A percentile compares a stretch with the other conserved stretches of the same genome.
Conservation (phyloP, 2,329 filamentous ascomycete species). For the Leptographium galeiforme region DNA sequence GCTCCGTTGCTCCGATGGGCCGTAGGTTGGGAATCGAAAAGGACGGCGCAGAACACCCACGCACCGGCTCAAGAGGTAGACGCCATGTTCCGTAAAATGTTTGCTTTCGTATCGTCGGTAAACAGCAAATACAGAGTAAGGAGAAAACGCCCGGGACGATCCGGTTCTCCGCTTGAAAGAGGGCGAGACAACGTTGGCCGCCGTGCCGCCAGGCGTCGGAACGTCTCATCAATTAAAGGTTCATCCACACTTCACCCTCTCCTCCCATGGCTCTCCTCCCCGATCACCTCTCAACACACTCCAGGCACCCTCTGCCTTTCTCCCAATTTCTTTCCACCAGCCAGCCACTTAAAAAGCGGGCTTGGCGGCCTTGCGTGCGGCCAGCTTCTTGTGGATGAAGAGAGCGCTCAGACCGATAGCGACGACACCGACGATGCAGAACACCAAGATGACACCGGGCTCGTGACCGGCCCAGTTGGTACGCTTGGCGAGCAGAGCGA, state of each 20-base stretch:
- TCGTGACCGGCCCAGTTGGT: conserved; percentile 45
- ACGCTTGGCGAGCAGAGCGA: conserved; percentile 34
- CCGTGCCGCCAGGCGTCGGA: background rate
- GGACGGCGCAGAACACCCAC: background rate
- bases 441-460: conserved; percentile 48
- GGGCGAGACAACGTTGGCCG: background rate
- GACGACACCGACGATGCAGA: conserved; percentile 46
- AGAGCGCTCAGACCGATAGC: conserved; percentile 33
- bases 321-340: background rate
- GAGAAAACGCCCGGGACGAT: background rate
- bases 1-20: background rate
- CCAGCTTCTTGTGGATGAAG: conserved; percentile 25
- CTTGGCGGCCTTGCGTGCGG: conserved; percentile 17
- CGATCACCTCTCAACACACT: background rate
- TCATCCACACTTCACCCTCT: background rate
- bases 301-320: background rate
- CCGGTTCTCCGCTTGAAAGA: background rate
- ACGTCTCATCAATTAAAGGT: conserved; percentile 3
- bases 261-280: background rate
- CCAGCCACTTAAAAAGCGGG: conserved; percentile 10
- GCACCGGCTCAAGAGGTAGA: background rate
- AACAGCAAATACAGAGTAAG: background rate
- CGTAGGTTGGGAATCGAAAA: background rate
- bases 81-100: background rate
- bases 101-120: background rate